Base-by-base conservation (phyloP, 768 basidiomycete species). In the Floccularia luteovirens region DNA sequence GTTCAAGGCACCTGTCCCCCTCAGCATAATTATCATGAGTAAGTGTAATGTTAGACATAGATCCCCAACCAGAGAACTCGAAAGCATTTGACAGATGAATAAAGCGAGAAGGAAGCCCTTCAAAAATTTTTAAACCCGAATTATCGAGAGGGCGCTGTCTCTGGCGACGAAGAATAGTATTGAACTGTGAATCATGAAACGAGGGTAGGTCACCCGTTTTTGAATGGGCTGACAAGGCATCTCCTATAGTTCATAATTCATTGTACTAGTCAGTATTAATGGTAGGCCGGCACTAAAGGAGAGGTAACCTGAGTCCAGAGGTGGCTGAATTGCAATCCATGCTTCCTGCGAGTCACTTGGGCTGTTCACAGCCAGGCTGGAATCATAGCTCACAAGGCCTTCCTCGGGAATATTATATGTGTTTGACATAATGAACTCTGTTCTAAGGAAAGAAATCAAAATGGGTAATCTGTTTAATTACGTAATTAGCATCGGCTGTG, bases 51-150 rank as follows among this genome's bases (percentile, higher is more conserved):
- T 65, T 62, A 4, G 58, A 57, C 13, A 76, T 52, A 4, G 73
- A 68, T 1, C 81, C 82, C 80, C 82, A 83, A 3, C 82, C 82
- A 1, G 83, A 74, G 48, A 86, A 87, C 48, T 83, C 80, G 44
- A 82, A 82, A 27, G 76, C 69, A 49, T 76, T 74, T 11, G 71
- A 58, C 25, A 85, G 68, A 45, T 81, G 70, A 19, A 77, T 54
- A 50, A 81, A 82, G 25, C 78, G 72, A 4, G 82, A 81, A 3
- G 77, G 78, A 3, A 68, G 49, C 25, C 63, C 48, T 4, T 53
- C 54, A 5, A 53, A 35, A 14, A 51, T 37, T 45, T 73, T 72
- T 14, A 63, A 55, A 1, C 66, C 61, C 31, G 71, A 70, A 22
- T 67, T 67, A 28, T 64, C 61, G 12, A 50, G 54, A 2, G 74